These are phyloP conservation scores for Sclerotinia borealis DNA, from an alignment of 2,329 filamentous ascomycete species.

Conservation along the genomic window DNA sequence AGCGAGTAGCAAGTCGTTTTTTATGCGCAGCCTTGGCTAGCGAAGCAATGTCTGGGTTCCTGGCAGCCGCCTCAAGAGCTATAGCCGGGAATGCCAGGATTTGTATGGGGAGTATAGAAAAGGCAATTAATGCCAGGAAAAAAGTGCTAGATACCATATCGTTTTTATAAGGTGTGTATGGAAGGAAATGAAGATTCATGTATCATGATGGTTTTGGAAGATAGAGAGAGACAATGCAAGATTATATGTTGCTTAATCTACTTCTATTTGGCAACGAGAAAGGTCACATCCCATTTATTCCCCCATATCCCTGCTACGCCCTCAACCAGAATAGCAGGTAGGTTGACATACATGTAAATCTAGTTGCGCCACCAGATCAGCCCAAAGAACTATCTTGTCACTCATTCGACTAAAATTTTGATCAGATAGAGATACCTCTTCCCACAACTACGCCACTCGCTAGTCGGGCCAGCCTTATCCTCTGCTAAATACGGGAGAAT, in stretches of 20 bases:
- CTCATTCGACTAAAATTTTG: not conserved
- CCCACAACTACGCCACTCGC: not conserved
- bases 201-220: not conserved
- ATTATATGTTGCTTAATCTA: not conserved
- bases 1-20: conserved; percentile 8
- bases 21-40: conserved; percentile 6
- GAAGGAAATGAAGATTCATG: not conserved
- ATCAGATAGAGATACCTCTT: not conserved
- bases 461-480: not conserved
- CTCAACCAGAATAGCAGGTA: not conserved
- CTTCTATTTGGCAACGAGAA: not conserved
- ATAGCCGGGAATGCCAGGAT: not conserved
- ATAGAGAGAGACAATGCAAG: not conserved
- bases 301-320: too few species aligned
- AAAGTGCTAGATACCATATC: not conserved
- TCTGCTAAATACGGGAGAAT: not conserved
- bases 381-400: not conserved
- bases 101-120: not conserved
- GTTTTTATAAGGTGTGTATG: not conserved
- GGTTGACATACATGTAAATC: not conserved
- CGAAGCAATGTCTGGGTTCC: not conserved
- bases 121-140: not conserved
- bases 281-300: not conserved
- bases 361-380: not conserved
- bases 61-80: conserved; percentile 12